Evolutionary conservation across 805 yeast species (phyloP).

Genomic region (Yamadazyma sp.): DNA sequence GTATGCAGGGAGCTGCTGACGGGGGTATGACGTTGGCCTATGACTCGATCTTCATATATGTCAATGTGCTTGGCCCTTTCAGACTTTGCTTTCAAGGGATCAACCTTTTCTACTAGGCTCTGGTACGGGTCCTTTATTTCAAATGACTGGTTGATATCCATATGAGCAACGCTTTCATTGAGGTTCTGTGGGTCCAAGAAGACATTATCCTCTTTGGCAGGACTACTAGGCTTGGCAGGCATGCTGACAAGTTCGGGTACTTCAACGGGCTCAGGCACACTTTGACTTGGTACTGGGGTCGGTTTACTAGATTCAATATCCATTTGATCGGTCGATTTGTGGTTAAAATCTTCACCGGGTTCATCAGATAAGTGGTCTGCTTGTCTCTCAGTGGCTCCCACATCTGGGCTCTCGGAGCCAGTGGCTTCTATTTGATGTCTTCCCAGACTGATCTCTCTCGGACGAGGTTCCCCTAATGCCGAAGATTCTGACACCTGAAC

Average conservation of each 20-base stretch:
- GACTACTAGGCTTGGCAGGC: too few relatives aligned
- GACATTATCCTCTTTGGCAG: conserved; percentile 1
- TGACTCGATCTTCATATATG: conserved; percentile 41
- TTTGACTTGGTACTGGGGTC: neutral
- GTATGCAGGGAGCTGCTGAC: neutral
- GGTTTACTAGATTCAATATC: too few relatives aligned
- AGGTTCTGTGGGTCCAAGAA: conserved; percentile 2
- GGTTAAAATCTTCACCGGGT: too few relatives aligned
- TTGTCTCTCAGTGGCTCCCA: too few relatives aligned
- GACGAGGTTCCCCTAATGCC: too few relatives aligned
- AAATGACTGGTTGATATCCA: conserved; percentile 19
- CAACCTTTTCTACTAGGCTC: conserved; percentile 38
- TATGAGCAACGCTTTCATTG: conserved; percentile 31
- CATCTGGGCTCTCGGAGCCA: too few relatives aligned
- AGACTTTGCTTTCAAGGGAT: conserved; percentile 40
- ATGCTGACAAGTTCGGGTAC: too few relatives aligned
- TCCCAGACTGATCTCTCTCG: too few relatives aligned
- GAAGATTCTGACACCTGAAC: too few relatives aligned
- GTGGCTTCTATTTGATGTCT: too few relatives aligned
- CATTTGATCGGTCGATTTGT: too few relatives aligned
- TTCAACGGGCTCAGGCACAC: neutral
- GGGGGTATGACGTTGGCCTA: conserved; percentile 12
- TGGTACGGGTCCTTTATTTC: conserved; percentile 26
- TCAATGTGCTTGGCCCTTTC: conserved; percentile 34
- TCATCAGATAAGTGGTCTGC: too few relatives aligned